A percentile compares a stretch with the other conserved stretches of the same genome.
Conservation (phyloP, 2,329 filamentous ascomycete species). For the Ophiostoma tasmaniense region DNA sequence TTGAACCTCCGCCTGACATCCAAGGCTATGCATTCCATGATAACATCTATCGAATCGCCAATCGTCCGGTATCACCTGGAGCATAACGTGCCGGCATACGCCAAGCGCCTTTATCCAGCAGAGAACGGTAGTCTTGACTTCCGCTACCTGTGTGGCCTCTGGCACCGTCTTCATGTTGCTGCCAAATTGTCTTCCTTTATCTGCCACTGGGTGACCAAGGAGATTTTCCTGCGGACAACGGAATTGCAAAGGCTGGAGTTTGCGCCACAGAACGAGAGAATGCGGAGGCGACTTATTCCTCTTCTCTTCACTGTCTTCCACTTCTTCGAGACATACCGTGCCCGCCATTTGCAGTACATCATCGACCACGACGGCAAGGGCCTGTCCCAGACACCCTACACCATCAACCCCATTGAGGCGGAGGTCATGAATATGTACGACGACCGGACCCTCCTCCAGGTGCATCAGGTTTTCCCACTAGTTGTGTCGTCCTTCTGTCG, state of each 20-base stretch:
- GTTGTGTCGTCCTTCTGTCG: conserved; percentile 57
- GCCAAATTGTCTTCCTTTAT: conserved; percentile 54
- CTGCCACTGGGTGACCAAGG: conserved; percentile 56
- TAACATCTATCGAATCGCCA: conserved; percentile 51
- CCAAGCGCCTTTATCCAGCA: conserved; percentile 51
- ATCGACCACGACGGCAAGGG: conserved; percentile 43
- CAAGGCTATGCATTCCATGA: conserved; percentile 49
- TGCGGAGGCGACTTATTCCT: conserved; percentile 56
- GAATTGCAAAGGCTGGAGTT: conserved; percentile 49
- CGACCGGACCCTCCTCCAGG: conserved; percentile 51
- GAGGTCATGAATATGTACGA: conserved; percentile 58
- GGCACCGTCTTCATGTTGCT: conserved; percentile 57
- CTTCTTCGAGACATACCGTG: conserved; percentile 58
- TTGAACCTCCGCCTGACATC: conserved; percentile 51
- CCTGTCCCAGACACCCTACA: conserved; percentile 45
- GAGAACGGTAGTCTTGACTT: conserved; percentile 43
- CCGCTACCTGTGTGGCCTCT: conserved; percentile 54
- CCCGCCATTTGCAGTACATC: conserved; percentile 49
- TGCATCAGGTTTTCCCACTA: conserved; percentile 57
- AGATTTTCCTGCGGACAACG: conserved; percentile 53
- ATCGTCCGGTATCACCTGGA: conserved; percentile 55
- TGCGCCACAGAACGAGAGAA: conserved; percentile 52
- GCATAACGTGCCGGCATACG: conserved; percentile 52
- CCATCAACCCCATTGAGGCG: conserved; percentile 53
- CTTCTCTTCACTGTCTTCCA: conserved; percentile 58